A percentile compares a stretch with the other conserved stretches of the same genome.
Evolutionary conservation across 164 flowering plant species (phyloP).

Genomic region (Cinnamomum chago): DNA sequence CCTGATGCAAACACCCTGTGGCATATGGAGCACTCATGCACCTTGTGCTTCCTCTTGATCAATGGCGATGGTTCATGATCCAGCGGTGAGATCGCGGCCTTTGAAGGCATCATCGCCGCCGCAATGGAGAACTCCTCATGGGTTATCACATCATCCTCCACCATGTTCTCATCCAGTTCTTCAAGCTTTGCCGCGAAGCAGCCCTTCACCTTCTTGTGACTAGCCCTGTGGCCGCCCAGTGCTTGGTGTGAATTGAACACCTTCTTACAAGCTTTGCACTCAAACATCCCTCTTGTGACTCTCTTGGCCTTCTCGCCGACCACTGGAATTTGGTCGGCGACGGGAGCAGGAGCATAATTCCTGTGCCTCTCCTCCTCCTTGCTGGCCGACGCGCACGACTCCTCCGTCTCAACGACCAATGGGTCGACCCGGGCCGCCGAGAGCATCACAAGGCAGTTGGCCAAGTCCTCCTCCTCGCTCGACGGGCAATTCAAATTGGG

Average conservation of each 20-base stretch:
- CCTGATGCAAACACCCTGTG: slow-evolving; percentile 81
- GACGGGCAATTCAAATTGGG: slow-evolving; percentile 47
- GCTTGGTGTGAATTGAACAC: slow-evolving; percentile 95
- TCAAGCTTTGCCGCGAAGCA: slow-evolving; percentile 78
- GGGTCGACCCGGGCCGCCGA: slow-evolving; percentile 58
- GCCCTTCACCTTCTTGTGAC: slow-evolving; percentile 96
- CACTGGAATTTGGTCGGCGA: slow-evolving; percentile 22
- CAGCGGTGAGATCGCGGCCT: slow-evolving; percentile 21
- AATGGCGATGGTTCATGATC: slow-evolving; percentile 18
- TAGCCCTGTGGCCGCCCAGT: slow-evolving; percentile 90
- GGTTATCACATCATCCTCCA: slow-evolving; percentile 52
- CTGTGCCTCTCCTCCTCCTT: slow-evolving; percentile 49
- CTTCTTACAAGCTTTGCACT: slow-evolving; percentile 88
- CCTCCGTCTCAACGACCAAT: slow-evolving; percentile 52
- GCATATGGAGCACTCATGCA: slow-evolving; percentile 87
- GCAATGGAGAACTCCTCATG: slow-evolving; percentile 41
- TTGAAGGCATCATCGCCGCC: slow-evolving; percentile 39
- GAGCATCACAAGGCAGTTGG: slow-evolving; percentile 75
- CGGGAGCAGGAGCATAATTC: slow-evolving; percentile 46
- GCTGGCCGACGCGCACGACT: slow-evolving; percentile 79
- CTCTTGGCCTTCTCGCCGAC: slow-evolving; percentile 38
- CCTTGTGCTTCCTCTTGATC: slow-evolving; percentile 60
- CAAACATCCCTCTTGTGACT: slow-evolving; percentile 59
- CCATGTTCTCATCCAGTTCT: slow-evolving; percentile 31
- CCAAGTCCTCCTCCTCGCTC: slow-evolving; percentile 78